phyloP scores from a whole-genome alignment of 805 yeast species.

The Wickerhamiella cacticola region DNA sequence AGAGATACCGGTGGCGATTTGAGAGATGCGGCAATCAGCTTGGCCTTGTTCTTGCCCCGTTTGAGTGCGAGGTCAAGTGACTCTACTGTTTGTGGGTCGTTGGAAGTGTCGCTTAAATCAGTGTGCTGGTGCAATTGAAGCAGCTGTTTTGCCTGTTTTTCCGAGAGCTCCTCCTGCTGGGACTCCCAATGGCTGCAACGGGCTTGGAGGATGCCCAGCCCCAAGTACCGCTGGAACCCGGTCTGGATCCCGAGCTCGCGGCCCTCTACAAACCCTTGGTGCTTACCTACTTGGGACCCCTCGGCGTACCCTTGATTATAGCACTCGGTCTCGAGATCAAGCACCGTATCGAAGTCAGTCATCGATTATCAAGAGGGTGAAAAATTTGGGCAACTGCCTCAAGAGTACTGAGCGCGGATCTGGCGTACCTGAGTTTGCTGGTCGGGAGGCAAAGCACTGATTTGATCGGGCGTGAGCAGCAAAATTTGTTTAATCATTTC shows the following conservation, averaged over 20 bases:
- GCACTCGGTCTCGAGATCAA: conserved; percentile 22
- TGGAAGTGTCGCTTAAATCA: conserved; percentile 34
- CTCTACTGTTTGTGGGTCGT: conserved; percentile 42
- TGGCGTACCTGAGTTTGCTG: conserved; percentile 28
- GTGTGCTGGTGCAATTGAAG: conserved; percentile 23
- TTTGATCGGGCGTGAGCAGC: conserved; percentile 38
- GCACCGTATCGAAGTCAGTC: conserved; percentile 12
- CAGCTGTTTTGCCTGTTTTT: conserved; percentile 12
- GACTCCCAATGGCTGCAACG: conserved; percentile 31
- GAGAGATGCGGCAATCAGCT: conserved; percentile 35
- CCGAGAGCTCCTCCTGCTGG: conserved; percentile 10
- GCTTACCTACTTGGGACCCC: conserved; percentile 51
- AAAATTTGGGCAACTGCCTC: not conserved
- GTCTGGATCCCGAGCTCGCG: conserved; percentile 59
- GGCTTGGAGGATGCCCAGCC: conserved; percentile 58
- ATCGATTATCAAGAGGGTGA: not conserved
- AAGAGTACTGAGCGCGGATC: conserved; percentile 17
- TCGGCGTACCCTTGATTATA: conserved; percentile 61
- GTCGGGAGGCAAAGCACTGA: conserved; percentile 38
- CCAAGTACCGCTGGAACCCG: conserved; percentile 34
- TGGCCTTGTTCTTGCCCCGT: conserved; percentile 49
- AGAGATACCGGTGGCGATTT: conserved; percentile 25
- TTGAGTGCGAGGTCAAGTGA: conserved; percentile 40
- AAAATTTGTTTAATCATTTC: conserved; percentile 40
- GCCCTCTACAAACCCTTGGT: conserved; percentile 59